Evolutionary conservation across 2,329 filamentous ascomycete species (phyloP).

Genomic region (Conoideocrella luteorostrata): DNA sequence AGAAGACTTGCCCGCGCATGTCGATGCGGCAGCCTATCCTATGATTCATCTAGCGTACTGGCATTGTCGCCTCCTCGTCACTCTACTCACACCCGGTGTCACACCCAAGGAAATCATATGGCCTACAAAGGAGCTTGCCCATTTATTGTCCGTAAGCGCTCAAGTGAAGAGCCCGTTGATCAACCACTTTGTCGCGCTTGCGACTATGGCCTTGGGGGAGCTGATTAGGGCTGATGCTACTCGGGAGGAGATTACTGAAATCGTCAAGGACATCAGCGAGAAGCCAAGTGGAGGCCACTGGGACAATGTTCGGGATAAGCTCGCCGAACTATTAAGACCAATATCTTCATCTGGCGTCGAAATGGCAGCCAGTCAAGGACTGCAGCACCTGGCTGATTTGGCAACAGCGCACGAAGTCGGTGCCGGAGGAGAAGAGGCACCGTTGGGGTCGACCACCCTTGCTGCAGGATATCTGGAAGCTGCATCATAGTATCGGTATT

Average conservation of each 20-base stretch:
- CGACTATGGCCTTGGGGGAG: conserved; percentile 54
- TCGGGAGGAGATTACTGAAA: conserved; percentile 48
- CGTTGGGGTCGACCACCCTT: conserved; percentile 26
- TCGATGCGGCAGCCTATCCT: conserved; percentile 46
- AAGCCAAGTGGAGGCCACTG: conserved; percentile 45
- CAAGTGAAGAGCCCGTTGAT: conserved; percentile 56
- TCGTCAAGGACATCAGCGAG: conserved; percentile 51
- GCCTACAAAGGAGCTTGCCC: conserved; percentile 51
- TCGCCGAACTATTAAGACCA: conserved; percentile 27
- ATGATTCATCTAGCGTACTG: conserved; percentile 63
- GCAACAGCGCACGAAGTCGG: conserved; percentile 38
- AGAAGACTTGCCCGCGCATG: conserved; percentile 52
- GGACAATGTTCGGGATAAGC: conserved; percentile 48
- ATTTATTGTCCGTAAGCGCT: conserved; percentile 49
- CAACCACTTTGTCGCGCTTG: conserved; percentile 59
- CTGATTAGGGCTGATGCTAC: conserved; percentile 49
- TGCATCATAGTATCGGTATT: conserved; percentile 6
- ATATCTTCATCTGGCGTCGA: conserved; percentile 26
- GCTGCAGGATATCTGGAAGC: conserved; percentile 29
- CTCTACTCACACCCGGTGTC: conserved; percentile 50
- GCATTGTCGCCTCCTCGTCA: conserved; percentile 60
- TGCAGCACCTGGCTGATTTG: conserved; percentile 56
- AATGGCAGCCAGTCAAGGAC: conserved; percentile 41
- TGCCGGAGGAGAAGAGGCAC: conserved; percentile 22
- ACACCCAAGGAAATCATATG: conserved; percentile 53